Evolutionary conservation across 2,329 filamentous ascomycete genomes (phyloP).

Genomic region (Coleophoma eucalyptorum): DNA sequence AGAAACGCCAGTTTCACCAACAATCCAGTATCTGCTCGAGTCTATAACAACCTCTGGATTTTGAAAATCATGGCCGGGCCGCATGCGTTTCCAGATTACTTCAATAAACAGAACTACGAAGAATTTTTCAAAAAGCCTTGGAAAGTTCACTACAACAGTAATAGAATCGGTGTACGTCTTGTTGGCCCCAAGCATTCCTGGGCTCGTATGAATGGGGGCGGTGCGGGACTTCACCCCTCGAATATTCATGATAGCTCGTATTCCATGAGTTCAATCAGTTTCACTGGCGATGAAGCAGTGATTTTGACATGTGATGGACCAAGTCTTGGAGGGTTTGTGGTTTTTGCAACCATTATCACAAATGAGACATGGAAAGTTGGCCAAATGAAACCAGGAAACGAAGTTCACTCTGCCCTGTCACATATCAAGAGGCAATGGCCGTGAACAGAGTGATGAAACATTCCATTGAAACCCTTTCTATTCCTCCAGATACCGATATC

Average conservation of each 20-base stretch:
- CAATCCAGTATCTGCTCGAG: background rate
- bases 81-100: constrained; percentile 22
- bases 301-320: constrained; percentile 55
- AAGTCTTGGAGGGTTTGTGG: constrained; percentile 56
- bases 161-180: constrained; percentile 54
- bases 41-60: background rate
- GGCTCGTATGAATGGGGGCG: constrained; percentile 54
- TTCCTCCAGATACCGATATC: background rate
- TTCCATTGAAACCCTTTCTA: background rate
- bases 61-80: constrained; percentile 9
- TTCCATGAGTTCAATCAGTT: constrained; percentile 48
- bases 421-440: constrained; percentile 44
- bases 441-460: constrained; percentile 11
- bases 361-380: constrained; percentile 58
- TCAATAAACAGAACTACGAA: constrained; percentile 42
- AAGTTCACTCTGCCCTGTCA: constrained; percentile 44
- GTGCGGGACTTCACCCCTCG: constrained; percentile 57
- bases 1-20: background rate
- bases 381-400: constrained; percentile 55
- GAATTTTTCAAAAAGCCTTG: constrained; percentile 53
- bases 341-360: constrained; percentile 48
- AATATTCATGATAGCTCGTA: constrained; percentile 58
- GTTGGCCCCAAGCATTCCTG: constrained; percentile 53
- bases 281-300: constrained; percentile 55
- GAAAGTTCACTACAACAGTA: constrained; percentile 57